Base-by-base conservation (phyloP, 2,329 filamentous ascomycete species). In the Fusarium phyllophilum region DNA sequence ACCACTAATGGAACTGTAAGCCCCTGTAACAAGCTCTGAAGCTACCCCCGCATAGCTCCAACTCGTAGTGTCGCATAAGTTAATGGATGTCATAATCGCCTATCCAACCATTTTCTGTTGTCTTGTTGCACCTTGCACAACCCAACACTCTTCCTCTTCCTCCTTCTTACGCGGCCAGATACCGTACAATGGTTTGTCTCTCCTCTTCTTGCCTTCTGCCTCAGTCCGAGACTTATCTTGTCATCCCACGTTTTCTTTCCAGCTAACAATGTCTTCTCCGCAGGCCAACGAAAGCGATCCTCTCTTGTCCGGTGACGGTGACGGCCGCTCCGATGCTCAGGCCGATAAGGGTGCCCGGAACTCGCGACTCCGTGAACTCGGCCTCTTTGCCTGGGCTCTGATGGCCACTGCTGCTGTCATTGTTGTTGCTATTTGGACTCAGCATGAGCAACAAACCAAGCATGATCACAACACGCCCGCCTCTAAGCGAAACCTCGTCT, bases 401-500 rank as follows among this genome's bases (percentile, higher is more conserved):
- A 77, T 96, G 31, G 94, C 95, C 24, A 97, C 95, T 0, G 89
- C 91, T 12, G 89, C 89, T 51, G 91, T 97, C 58, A 90, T 97
- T 75, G 85, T 97, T 38, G 87, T 97, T 26, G 93, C 93, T 8
- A 93, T 96, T n/a, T 87, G 86, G 84, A 83, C 93, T 22, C 93
- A 94, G 79, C 94, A 97, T 82, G 88, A 90, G 77, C 86, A 90
- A 70, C 85, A 88, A 63, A 87, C 86, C 17, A 80, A 56, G 65
- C 79, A 72, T 57, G 78, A 75, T 65, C 81, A 77, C 33, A 49
- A 75, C 74, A 54, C 77, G 85, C 86, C 63, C 83, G 78, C 78
- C 34, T 90, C 91, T 59, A 99, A 98, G 87, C 90, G 94, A 62
- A 99, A 98, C 83, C 87, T 99, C 60, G 92, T 99, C 78, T 98